These are phyloP conservation scores for Phytophthora sp. DNA, from an alignment of 352 stramenopile species.

Conservation along the genomic window DNA sequence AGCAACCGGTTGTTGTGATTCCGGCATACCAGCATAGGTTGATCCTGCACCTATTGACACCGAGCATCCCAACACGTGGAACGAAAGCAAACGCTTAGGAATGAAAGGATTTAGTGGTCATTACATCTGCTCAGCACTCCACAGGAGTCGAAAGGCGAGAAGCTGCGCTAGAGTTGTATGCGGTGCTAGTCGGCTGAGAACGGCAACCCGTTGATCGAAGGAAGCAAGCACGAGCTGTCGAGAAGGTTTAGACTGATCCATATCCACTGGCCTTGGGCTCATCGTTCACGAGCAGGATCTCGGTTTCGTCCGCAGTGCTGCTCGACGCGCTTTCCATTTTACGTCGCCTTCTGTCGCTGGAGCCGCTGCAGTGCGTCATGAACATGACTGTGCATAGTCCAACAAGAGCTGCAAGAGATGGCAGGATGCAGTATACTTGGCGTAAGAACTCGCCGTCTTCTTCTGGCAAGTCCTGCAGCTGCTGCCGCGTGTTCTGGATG, in stretches of 20 bases:
- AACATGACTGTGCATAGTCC: constrained; percentile 71
- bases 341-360: constrained; percentile 26
- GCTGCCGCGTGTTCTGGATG: constrained; percentile 83
- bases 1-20: too few species aligned
- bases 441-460: constrained; percentile 77
- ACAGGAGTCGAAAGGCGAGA: constrained; percentile 10
- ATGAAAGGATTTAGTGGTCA: background rate
- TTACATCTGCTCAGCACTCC: background rate
- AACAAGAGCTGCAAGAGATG: constrained; percentile 62
- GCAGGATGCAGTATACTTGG: constrained; percentile 76
- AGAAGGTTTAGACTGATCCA: constrained; percentile 23
- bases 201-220: background rate
- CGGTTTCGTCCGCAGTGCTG: constrained; percentile 36
- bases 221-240: too few species aligned
- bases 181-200: constrained; percentile 11
- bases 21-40: too few species aligned
- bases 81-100: too few species aligned
- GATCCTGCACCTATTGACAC: too few species aligned
- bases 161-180: constrained; percentile 14
- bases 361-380: constrained; percentile 71
- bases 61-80: too few species aligned
- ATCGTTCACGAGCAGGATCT: constrained; percentile 29
- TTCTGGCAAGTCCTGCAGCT: constrained; percentile 57
- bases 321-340: constrained; percentile 27
- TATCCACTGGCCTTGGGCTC: constrained; percentile 18